These are phyloP conservation scores for Ophiorrhiza pumila DNA, from an alignment of 257 asterid species.

Conservation along the genomic window DNA sequence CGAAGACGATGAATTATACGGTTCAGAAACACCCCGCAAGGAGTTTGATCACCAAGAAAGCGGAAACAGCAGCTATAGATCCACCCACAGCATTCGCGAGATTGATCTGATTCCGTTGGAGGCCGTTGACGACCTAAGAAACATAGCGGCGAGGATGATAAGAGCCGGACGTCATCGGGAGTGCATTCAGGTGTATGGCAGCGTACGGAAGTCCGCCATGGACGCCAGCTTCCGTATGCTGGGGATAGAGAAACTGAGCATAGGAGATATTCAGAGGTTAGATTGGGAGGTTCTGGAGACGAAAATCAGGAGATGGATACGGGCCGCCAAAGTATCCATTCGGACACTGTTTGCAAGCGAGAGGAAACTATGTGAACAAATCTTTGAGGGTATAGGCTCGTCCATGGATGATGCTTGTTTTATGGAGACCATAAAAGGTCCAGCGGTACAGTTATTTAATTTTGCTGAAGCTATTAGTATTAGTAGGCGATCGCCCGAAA, in stretches of 20 bases:
- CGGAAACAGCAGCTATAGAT: constrained; percentile 43
- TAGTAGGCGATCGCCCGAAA: constrained; percentile 76
- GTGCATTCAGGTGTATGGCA: constrained; percentile 86
- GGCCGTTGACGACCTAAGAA: constrained; percentile 69
- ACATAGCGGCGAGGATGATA: constrained; percentile 83
- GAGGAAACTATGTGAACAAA: constrained; percentile 66
- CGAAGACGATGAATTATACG: constrained; percentile 36
- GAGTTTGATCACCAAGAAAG: constrained; percentile 69
- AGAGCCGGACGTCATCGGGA: constrained; percentile 61
- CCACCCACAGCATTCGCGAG: constrained; percentile 61
- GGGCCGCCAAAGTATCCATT: constrained; percentile 65
- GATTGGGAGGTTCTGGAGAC: constrained; percentile 78
- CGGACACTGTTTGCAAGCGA: constrained; percentile 79
- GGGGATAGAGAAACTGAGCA: constrained; percentile 65
- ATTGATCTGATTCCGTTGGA: constrained; percentile 68
- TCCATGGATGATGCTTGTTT: constrained; percentile 64
- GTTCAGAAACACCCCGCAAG: constrained; percentile 28
- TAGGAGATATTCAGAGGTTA: constrained; percentile 84
- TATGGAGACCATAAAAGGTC: constrained; percentile 80
- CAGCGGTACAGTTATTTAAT: constrained; percentile 73
- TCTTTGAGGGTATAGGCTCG: constrained; percentile 61
- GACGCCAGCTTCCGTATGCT: constrained; percentile 55
- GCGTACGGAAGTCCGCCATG: constrained; percentile 63
- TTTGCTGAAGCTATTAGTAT: constrained; percentile 90
- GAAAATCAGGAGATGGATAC: constrained; percentile 83